A percentile compares a stretch with the other conserved stretches of the same genome.
These are phyloP conservation scores for Ehretia macrophylla DNA, from an alignment of 257 asterid species.

Conservation along the genomic window DNA sequence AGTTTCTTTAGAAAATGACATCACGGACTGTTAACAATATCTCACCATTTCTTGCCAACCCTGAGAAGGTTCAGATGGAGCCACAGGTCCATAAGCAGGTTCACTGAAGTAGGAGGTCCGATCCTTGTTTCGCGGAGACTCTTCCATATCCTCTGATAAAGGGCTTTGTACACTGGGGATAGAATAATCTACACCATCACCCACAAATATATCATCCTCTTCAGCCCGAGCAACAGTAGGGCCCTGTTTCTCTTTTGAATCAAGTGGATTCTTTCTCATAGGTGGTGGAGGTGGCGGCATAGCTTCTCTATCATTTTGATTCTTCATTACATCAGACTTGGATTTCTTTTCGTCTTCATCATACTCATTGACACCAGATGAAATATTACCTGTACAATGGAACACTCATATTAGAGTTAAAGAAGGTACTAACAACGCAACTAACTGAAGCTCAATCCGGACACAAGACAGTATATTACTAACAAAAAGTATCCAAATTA, in stretches of 20 bases:
- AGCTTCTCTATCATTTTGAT: constrained; percentile 44
- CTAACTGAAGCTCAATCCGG: too few species aligned
- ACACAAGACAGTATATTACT: too few species aligned
- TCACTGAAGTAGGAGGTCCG: constrained; percentile 57
- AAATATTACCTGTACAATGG: constrained; percentile 42
- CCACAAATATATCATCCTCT: constrained; percentile 92
- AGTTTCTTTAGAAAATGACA: too few species aligned
- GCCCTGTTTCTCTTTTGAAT: constrained; percentile 50
- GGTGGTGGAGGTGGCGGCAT: constrained; percentile 86
- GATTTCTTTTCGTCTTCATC: constrained; percentile 54
- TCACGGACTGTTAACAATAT: too few species aligned
- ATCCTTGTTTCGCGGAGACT: constrained; percentile 93
- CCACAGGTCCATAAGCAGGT: constrained; percentile 94
- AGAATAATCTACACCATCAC: constrained; percentile 83
- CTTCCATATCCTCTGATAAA: constrained; percentile 96
- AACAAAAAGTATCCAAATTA: too few species aligned
- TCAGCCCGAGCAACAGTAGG: constrained; percentile 50
- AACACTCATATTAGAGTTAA: background rate
- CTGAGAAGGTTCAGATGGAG: constrained; percentile 78
- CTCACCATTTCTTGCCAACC: constrained; percentile 81
- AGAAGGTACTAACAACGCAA: too few species aligned
- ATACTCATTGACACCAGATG: constrained; percentile 44
- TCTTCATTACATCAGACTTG: constrained; percentile 44
- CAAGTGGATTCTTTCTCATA: constrained; percentile 47
- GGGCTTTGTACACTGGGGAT: constrained; percentile 90